Evolutionary conservation across 768 basidiomycete genomes (phyloP), one percentile per base, ranked within the genome.

Genomic region (Asterophora parasitica): DNA sequence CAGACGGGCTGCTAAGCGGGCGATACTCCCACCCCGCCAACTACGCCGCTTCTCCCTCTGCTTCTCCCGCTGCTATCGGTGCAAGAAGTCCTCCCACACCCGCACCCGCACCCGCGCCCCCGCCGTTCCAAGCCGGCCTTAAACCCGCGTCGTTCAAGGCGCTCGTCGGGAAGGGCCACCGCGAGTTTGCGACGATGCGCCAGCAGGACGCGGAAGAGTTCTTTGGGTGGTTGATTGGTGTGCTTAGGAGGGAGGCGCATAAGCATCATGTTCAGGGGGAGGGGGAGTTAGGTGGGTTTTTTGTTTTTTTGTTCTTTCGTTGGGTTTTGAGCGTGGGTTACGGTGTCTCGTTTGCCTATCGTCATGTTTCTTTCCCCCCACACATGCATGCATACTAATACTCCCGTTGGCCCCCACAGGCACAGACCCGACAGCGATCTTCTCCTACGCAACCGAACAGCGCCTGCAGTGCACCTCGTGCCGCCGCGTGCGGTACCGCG

Each of bases 121-220:
- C 80, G 0, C 72, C 78, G 4, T 93, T 90, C 70, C 95, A 98
- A 61, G 80, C 78, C 17, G 96, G 96, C 0, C 64, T 99, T 34
- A 78, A 79, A 35, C 96, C 95, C 0, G 72, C 73, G 1, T 81
- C 80, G 53, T 92, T 98, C 73, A 98, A 97, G 65, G 70, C 82
- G 4, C 77, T 98, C 8, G 80, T 98, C 30, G 95, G 95, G 2
- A 89, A 87, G 55, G 92, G 91, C 1, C 96, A 98, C 58, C 79
- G 79, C 27, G 96, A 97, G 67, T 98, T 98, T 58, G 74, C 88
- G 28, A 98, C 94, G 39, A 98, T 97, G 94, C 77, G 81, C 44
- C 95, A 99, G 65, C 96, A 98, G 61, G 96, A 99, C 59, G 83
- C 93, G 4, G 92, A 95, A 60, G 95, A 98, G 66, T 98, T 97